phyloP scores from a whole-genome alignment of 1,284 basidiomycete species.

The Rhodotorula glutinis region DNA sequence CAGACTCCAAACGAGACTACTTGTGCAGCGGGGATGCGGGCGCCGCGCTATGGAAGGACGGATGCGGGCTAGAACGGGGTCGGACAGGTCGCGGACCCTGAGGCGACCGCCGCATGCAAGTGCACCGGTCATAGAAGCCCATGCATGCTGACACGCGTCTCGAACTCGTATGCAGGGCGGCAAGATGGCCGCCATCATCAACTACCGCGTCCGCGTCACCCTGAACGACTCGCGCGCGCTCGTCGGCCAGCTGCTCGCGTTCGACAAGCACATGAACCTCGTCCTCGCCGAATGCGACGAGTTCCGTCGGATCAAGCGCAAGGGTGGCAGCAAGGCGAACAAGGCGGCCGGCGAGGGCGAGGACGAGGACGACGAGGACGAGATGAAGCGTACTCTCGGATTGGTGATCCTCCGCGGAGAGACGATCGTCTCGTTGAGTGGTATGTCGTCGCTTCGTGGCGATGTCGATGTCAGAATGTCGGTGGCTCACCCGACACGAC shows the following conservation, averaged over 20 bases:
- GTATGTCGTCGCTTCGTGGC: constrained; percentile 47
- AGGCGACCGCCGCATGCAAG: no score
- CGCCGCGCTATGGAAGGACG: no score
- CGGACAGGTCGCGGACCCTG: no score
- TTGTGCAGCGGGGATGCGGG: no score
- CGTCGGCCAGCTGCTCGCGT: constrained; percentile 97
- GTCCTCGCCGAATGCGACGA: constrained; percentile 97
- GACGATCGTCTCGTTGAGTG: constrained; percentile 79
- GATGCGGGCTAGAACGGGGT: no score
- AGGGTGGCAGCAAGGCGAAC: constrained; percentile 59
- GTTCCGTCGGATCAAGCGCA: constrained; percentile 74
- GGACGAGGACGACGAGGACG: constrained; percentile 61
- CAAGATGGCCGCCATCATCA: constrained; percentile 96
- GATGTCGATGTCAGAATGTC: background rate
- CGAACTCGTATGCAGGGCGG: background rate
- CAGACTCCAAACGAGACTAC: no score
- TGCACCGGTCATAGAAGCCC: no score
- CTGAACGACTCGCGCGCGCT: constrained; percentile 96
- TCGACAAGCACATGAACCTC: constrained; percentile 99
- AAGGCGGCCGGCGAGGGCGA: constrained; percentile 3
- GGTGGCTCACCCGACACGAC: no score
- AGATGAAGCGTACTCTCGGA: constrained; percentile 93
- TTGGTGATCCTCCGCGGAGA: constrained; percentile 95
- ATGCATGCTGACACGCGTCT: background rate
- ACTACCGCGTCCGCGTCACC: constrained; percentile 95